Evolutionary conservation across 164 flowering plant species (phyloP).

Genomic region (Nymphaea thermarum): DNA sequence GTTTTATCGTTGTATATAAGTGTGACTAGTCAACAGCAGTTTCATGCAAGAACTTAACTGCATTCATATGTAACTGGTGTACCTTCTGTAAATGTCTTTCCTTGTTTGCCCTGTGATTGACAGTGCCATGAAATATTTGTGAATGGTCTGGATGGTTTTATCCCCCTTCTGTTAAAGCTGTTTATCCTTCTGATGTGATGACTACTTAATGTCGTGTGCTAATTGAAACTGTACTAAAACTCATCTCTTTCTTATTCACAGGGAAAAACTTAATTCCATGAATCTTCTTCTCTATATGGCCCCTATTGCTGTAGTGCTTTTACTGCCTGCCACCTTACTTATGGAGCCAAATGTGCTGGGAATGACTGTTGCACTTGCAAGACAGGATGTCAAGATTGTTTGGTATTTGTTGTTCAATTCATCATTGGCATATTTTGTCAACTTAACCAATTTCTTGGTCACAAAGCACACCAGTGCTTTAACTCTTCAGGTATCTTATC

Average conservation of each 20-base stretch:
- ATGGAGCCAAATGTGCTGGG: constrained; percentile 13
- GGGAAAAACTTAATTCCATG: constrained; percentile 19
- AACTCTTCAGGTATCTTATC: constrained; percentile 14
- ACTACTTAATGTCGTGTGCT: too few species aligned
- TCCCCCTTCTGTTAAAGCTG: too few species aligned
- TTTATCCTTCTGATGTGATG: background rate
- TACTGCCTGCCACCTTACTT: constrained; percentile 11
- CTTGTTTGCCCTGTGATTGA: too few species aligned
- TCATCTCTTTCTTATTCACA: background rate
- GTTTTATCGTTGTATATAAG: too few species aligned
- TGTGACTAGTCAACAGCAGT: too few species aligned
- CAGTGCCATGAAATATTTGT: too few species aligned
- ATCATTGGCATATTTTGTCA: constrained; percentile 12
- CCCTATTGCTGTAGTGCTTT: constrained; percentile 13
- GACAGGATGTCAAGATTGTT: constrained; percentile 9
- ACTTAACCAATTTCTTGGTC: constrained; percentile 14
- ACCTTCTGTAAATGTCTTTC: too few species aligned
- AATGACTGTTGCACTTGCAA: constrained; percentile 11
- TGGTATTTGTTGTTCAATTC: constrained; percentile 11
- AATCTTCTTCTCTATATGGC: constrained; percentile 19
- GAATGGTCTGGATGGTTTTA: too few species aligned
- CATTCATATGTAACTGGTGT: too few species aligned
- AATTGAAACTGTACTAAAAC: background rate
- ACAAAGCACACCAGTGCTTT: constrained; percentile 21
- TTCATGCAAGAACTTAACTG: too few species aligned